Evolutionary conservation across 129 eudicot genomes (phyloP).

Genomic region (Erigeron canadensis): DNA sequence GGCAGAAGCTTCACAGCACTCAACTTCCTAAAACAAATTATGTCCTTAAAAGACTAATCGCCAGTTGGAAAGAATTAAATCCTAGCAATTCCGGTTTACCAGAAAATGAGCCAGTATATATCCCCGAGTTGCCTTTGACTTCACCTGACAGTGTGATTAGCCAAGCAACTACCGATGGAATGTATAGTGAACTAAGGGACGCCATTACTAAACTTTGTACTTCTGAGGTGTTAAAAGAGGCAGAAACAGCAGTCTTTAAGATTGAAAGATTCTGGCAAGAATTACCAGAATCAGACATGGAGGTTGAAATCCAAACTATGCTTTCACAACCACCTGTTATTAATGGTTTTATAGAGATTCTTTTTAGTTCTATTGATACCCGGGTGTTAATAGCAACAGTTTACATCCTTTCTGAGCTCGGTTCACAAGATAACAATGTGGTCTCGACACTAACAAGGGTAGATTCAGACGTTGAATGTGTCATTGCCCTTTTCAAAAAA

Average conservation of each 20-base stretch:
- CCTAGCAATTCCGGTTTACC: constrained; percentile 16
- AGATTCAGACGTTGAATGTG: constrained; percentile 71
- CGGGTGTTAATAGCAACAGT: constrained; percentile 57
- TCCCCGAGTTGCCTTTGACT: constrained; percentile 35
- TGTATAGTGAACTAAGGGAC: constrained; percentile 41
- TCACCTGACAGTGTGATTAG: constrained; percentile 54
- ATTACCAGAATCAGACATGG: constrained; percentile 23
- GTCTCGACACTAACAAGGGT: constrained; percentile 66
- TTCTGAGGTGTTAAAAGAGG: constrained; percentile 59
- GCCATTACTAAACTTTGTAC: constrained; percentile 62
- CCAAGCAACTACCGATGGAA: constrained; percentile 53
- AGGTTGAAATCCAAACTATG: constrained; percentile 53
- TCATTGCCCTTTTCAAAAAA: constrained; percentile 64
- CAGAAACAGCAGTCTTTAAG: constrained; percentile 58
- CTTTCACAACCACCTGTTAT: constrained; percentile 71
- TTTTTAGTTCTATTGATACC: constrained; percentile 63
- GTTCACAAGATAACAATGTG: constrained; percentile 48
- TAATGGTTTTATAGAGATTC: constrained; percentile 72
- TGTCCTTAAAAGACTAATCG: constrained; percentile 73
- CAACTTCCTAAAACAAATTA: constrained; percentile 80
- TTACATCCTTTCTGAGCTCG: constrained; percentile 71
- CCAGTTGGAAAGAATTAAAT: constrained; percentile 67
- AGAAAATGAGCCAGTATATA: constrained; percentile 34
- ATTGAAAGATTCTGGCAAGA: constrained; percentile 66
- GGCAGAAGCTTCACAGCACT: constrained; percentile 59